These are phyloP conservation scores for Eruca vesicaria DNA, from an alignment of 441 rosid species.

Conservation along the genomic window DNA sequence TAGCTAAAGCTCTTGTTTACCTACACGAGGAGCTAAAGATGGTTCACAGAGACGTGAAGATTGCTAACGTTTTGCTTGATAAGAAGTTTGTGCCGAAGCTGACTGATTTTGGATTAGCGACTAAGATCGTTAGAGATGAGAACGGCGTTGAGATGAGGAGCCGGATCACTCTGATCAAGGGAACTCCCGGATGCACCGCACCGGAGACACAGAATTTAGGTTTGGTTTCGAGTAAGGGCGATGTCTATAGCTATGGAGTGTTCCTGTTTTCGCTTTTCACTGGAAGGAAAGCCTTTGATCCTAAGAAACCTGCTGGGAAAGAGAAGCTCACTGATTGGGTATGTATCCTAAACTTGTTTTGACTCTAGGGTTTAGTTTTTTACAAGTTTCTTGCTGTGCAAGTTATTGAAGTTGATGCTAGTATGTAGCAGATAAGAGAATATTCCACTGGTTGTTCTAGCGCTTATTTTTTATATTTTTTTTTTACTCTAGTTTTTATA, in stretches of 20 bases:
- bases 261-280: slow-evolving; percentile 20
- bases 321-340: neutral
- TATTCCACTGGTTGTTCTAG: neutral
- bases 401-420: neutral
- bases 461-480: neutral
- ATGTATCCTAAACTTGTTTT: neutral
- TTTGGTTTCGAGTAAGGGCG: slow-evolving; percentile 5
- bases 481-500: neutral
- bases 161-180: neutral
- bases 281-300: slow-evolving; percentile 1
- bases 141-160: neutral
- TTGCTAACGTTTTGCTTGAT: slow-evolving; percentile 15
- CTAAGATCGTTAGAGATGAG: neutral
- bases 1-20: slow-evolving; percentile 18
- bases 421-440: neutral
- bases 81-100: slow-evolving; percentile 19
- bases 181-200: slow-evolving; percentile 16
- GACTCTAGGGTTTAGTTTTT: neutral
- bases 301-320: neutral
- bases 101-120: slow-evolving; percentile 28
- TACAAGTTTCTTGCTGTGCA: neutral
- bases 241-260: slow-evolving; percentile 29
- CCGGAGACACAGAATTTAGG: neutral
- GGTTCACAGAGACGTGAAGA: slow-evolving; percentile 20
- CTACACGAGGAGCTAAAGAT: neutral